Base-by-base conservation (phyloP, 2,329 filamentous ascomycete genomes). In the Helicocarpus griseus region DNA sequence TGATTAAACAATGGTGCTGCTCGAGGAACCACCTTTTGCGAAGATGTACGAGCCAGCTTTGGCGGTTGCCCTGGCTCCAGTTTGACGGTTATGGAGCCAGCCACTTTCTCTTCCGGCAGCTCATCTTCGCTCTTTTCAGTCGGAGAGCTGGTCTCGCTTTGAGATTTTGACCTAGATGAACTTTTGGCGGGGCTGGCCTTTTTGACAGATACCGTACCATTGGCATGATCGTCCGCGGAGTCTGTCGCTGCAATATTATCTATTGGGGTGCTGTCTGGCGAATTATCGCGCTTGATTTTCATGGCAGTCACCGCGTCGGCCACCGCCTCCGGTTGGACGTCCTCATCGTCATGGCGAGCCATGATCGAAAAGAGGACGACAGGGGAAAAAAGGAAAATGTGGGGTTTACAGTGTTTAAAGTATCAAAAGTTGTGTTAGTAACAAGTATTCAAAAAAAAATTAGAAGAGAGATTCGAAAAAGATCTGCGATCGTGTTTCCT, bases 31-130 rank as follows among this genome's bases (percentile, higher is more conserved):
- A 82, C 68, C 67, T 87, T 95, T 59, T 87, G 82, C 19, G 86
- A 85, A 35, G 81, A 73, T 63, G 86, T 88, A 61, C 89, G 85
- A 58, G 83, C 78, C 53, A 86, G 73, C 69, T 87, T 93, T 43
- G 85, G 80, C 38, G 81, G 78, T 62, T 86, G 81, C 21, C 80
- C 79, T 24, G 79, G 77, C 67, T 84, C 80, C 63, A 79, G 71
- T 65, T 82, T 84, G 61, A 85, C 65, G 48, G 75, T 77, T 52
- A 85, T 79, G 54, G 80, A 79, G 57, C 78, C 81, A 53, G 77
- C 77, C 48, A 84, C 69, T 38, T 73, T 73, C 59, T 81, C 77
- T 62, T 80, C 76, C 33, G 72, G 61, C 52, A 74, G 69, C 50
- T 64, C 62, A 56, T 70, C 58, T 56, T 65, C 63, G 59, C 69